Conservation (phyloP, 2,329 filamentous ascomycete genomes). For the Beauveria brongniartii region DNA sequence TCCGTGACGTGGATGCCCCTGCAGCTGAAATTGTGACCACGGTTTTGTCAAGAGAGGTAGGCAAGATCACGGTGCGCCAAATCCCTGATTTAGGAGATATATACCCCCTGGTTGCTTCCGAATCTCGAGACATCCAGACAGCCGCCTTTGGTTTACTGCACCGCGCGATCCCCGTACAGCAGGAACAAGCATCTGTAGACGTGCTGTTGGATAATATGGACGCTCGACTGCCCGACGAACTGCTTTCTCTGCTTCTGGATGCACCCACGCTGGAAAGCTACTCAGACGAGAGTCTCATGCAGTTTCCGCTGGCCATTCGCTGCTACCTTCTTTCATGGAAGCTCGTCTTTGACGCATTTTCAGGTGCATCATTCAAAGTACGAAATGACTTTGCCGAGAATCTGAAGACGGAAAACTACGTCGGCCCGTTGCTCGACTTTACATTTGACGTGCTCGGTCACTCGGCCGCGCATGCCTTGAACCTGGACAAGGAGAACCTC, state of each 20-base stretch:
- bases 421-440: constrained; percentile 66
- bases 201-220: constrained; percentile 61
- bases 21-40: constrained; percentile 69
- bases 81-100: constrained; percentile 59
- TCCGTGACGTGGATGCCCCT: constrained; percentile 42
- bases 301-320: constrained; percentile 62
- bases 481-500: constrained; percentile 61
- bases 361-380: constrained; percentile 70
- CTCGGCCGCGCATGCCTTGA: constrained; percentile 63
- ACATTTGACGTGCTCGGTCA: constrained; percentile 80
- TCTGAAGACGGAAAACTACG: constrained; percentile 64
- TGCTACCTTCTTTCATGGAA: constrained; percentile 86
- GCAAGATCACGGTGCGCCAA: constrained; percentile 52
- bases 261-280: constrained; percentile 64
- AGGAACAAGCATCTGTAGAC: constrained; percentile 78
- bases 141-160: constrained; percentile 76
- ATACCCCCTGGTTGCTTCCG: constrained; percentile 68
- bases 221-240: constrained; percentile 71
- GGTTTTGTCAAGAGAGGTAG: constrained; percentile 61
- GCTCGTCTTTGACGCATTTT: constrained; percentile 79
- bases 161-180: constrained; percentile 64
- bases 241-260: constrained; percentile 76
- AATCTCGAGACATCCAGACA: constrained; percentile 67
- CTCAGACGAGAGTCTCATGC: constrained; percentile 54
- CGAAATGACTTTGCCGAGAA: constrained; percentile 72